phyloP scores from a whole-genome alignment of 73 alveolate genomes.

The Tetrahymena borealis region DNA sequence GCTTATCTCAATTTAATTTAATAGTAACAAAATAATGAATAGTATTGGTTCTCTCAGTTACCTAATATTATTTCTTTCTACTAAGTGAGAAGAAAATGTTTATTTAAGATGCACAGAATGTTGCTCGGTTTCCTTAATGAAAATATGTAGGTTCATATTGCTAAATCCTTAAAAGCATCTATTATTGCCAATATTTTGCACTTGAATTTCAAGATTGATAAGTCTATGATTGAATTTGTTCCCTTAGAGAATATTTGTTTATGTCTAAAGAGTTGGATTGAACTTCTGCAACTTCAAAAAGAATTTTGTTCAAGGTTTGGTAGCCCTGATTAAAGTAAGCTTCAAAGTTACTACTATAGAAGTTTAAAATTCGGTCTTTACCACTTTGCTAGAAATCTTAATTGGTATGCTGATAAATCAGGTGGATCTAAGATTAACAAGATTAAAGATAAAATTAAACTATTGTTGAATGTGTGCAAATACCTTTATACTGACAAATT shows the following conservation, averaged over 20 bases:
- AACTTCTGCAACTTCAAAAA: conserved; percentile 17
- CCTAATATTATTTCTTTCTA: conserved; percentile 27
- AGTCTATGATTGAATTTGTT: conserved; percentile 27
- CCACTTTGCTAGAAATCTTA: conserved; percentile 35
- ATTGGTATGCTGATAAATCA: conserved; percentile 10
- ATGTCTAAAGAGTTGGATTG: conserved; percentile 26
- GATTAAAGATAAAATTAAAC: neutral
- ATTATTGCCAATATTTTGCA: conserved; percentile 35
- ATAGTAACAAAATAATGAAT: neutral
- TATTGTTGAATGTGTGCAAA: conserved; percentile 25
- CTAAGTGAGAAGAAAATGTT: conserved; percentile 26
- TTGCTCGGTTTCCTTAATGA: conserved; percentile 25
- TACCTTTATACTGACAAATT: conserved; percentile 27
- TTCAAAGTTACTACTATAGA: conserved; percentile 14
- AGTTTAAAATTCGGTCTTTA: conserved; percentile 26
- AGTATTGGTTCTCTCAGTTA: neutral
- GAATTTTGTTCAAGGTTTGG: conserved; percentile 20
- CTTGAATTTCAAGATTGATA: conserved; percentile 15
- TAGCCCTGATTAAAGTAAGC: conserved; percentile 7
- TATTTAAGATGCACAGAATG: conserved; percentile 20
- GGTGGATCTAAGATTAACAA: neutral
- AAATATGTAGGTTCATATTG: conserved; percentile 34
- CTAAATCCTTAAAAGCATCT: conserved; percentile 19
- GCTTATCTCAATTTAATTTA: neutral
- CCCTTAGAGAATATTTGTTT: conserved; percentile 35